Evolutionary conservation across 2,329 filamentous ascomycete genomes (phyloP).

Genomic region (Tolypocladium capitatum): DNA sequence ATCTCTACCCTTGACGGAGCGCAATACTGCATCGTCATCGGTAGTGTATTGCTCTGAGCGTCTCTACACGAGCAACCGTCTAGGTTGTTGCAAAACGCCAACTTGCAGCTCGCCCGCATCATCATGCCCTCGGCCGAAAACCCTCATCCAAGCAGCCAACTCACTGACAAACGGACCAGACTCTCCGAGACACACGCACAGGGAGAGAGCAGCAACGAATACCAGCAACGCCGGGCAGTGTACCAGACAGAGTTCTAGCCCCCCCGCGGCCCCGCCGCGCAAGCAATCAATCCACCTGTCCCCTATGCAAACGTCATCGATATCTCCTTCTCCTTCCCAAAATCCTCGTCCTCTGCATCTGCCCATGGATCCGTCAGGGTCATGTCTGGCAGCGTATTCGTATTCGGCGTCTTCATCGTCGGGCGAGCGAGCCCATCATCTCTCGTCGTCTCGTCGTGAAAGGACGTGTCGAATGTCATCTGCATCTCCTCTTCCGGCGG

Average conservation of each 20-base stretch:
- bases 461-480: conserved; percentile 61
- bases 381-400: conserved; percentile 38
- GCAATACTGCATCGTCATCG: background rate
- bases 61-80: background rate
- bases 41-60: background rate
- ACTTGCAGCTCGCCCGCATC: background rate
- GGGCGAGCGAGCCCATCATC: conserved; percentile 15
- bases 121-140: background rate
- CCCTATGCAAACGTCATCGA: conserved; percentile 65
- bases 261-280: background rate
- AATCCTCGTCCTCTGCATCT: conserved; percentile 52
- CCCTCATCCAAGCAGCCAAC: background rate
- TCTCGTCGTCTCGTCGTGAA: conserved; percentile 25
- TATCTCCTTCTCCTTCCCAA: conserved; percentile 62
- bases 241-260: background rate
- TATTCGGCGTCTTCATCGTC: conserved; percentile 26
- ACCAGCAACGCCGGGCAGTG: background rate
- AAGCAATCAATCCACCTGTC: background rate
- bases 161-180: background rate
- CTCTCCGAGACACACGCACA: background rate
- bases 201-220: background rate
- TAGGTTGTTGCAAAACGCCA: background rate
- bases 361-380: conserved; percentile 54
- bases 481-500: conserved; percentile 39
- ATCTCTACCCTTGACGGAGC: background rate